Evolutionary conservation across 495 filamentous ascomycete species (phyloP), one percentile per base, ranked within the genome.

Genomic region (Astrothelium macrocarpum): DNA sequence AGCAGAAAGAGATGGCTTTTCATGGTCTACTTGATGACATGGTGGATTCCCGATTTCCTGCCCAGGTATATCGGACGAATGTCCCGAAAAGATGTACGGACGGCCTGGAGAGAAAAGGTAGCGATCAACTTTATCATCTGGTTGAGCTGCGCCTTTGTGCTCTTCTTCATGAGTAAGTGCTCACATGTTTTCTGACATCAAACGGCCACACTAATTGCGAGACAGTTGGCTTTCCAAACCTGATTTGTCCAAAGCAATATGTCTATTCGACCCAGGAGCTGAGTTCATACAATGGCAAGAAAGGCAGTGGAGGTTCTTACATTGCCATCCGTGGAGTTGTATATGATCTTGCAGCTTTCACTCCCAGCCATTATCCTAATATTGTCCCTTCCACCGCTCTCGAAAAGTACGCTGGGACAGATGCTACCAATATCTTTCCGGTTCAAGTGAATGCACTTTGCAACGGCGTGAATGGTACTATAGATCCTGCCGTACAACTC

Each of bases 101-200:
- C 86, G 66, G 94, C 94, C 2, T 98, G 94, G 94, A 83, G 94
- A 65, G 94, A 98, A 73, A 98, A 98, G 80, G 75, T 97, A 62
- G 94, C 94, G 36, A 99, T 99, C 81, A 99, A 99, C 79, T 75
- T 97, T 67, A 83, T 97, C 74, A 99, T 99, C 71, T 99, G 94
- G 94, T 81, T 93, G 65, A 81, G 80, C 69, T 97, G 94, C 75
- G 77, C 77, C 56, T 77, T 89, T 67, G 84, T 89, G 2, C 80
- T 88, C 53, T 99, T 97, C 81, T 90, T 99, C 80, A 77, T 77
- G 71, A 65, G 63, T 71, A 63, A 68, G 63, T 68, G 11, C 23
- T 20, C 23, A 28, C 85, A 88, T 11, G 7, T 12, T 29, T 29
- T 29, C 49, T 2, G 25, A 29, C 5, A 28, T 9, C 26, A 18